Conservation (phyloP, 805 yeast genomes). For the Spathaspora passalidarum region DNA sequence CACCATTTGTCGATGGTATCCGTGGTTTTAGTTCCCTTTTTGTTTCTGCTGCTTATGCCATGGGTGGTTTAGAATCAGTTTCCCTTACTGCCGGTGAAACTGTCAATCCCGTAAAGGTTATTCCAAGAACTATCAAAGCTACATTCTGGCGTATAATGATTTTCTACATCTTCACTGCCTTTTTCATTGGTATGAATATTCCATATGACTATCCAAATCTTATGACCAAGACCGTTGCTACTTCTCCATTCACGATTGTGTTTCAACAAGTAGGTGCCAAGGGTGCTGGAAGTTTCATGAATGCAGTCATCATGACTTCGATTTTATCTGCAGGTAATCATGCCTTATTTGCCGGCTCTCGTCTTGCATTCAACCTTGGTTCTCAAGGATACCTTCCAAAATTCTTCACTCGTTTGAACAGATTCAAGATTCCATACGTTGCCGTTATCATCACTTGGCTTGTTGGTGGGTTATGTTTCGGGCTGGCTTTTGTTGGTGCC, state of each 20-base stretch:
- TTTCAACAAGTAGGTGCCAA: constrained; percentile 42
- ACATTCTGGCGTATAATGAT: constrained; percentile 32
- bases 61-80: constrained; percentile 47
- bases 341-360: constrained; percentile 49
- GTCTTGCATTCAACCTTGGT: constrained; percentile 49
- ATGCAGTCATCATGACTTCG: constrained; percentile 55
- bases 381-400: constrained; percentile 47
- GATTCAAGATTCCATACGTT: constrained; percentile 47
- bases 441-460: constrained; percentile 51
- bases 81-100: constrained; percentile 35
- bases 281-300: constrained; percentile 43
- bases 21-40: constrained; percentile 50
- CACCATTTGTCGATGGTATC: constrained; percentile 52
- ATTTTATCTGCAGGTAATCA: constrained; percentile 56
- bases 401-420: constrained; percentile 38
- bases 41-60: constrained; percentile 51
- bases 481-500: constrained; percentile 53
- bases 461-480: constrained; percentile 58
- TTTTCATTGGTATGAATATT: constrained; percentile 41
- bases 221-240: constrained; percentile 22
- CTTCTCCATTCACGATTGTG: constrained; percentile 43
- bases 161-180: constrained; percentile 36
- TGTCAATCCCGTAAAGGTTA: constrained; percentile 25
- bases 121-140: constrained; percentile 28
- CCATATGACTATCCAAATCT: constrained; percentile 37